These are phyloP conservation scores for Chalaropsis ovoidea DNA, from an alignment of 2,329 filamentous ascomycete species.

Conservation along the genomic window DNA sequence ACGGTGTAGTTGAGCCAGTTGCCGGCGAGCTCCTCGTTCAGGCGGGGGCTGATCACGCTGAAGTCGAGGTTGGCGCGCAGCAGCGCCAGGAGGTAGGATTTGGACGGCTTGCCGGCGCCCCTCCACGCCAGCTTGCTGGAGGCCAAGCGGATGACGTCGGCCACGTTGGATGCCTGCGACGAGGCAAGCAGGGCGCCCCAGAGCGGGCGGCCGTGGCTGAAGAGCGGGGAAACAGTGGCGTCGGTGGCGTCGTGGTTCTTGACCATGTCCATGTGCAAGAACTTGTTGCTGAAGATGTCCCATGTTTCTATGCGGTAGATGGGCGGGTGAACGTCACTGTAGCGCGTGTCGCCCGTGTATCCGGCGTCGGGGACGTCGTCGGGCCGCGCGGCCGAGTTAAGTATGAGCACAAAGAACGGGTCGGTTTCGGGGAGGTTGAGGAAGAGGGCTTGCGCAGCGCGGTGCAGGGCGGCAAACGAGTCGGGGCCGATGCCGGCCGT, in stretches of 20 bases:
- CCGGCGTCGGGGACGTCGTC: background rate
- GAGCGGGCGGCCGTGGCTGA: constrained; percentile 22
- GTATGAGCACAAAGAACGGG: constrained; percentile 21
- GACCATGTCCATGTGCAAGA: constrained; percentile 1
- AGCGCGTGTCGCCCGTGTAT: constrained; percentile 1
- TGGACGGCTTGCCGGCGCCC: constrained; percentile 10
- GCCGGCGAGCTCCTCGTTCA: constrained; percentile 19
- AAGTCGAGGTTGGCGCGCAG: constrained; percentile 14
- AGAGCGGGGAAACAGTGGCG: background rate
- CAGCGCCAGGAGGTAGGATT: constrained; percentile 19
- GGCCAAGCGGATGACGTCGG: constrained; percentile 21
- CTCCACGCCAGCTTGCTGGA: constrained; percentile 18
- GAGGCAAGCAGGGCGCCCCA: constrained; percentile 21
- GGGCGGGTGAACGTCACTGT: constrained; percentile 22
- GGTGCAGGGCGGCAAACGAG: constrained; percentile 17
- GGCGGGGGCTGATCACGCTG: constrained; percentile 1
- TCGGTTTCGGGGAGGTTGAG: constrained; percentile 12
- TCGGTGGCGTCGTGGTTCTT: constrained; percentile 14
- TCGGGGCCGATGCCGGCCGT: constrained; percentile 18
- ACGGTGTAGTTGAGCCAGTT: constrained; percentile 23
- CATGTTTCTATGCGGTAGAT: constrained; percentile 20
- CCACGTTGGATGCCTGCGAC: constrained; percentile 16
- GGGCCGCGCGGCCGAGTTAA: background rate
- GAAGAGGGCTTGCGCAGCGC: constrained; percentile 23
- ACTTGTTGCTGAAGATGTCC: constrained; percentile 12